Evolutionary conservation across 106 monocot species (phyloP), one percentile per base, ranked within the genome.

Genomic region (Agapanthus africanus): DNA sequence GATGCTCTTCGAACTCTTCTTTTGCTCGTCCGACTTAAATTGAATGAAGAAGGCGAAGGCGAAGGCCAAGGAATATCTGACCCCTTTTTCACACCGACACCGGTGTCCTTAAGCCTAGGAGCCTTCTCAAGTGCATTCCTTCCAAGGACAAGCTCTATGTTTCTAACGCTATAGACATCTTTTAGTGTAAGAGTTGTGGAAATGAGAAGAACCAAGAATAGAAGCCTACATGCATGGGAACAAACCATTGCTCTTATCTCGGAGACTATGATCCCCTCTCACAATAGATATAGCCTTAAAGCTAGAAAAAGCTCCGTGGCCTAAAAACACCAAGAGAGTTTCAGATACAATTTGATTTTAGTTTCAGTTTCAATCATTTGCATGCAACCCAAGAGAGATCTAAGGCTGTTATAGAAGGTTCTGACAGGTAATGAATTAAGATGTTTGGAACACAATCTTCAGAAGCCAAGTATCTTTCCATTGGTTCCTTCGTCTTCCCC

Each of bases 391-490:
- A 79, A 72, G 71, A 37, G 49, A 76, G 78, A 62, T 78, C 57
- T 81, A 81, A 84, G 84, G 84, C 84, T 84, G 88, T 70, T 84
- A 81, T 84, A 79, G 88, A 88, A 88, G 88, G 74, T 86, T 90
- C 90, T 83, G 78, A 78, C 85, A 79, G 78, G 76, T 34, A 41
- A 81, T 83, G 79, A 77, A 83, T 79, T 81, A 86, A 86, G 86
- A 74, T 66, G 57, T 44, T 78, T 49, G 33, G 67, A 77, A 84
- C 83, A 82, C 73, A 32, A 49, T 79, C 79, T 70, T 79, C 71
- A 82, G 82, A 90, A 85, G 90, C 69, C 57, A 85, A 63, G 89
- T 69, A 87, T 92, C 85, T 85, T 91, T 82, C 31, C 40, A 82
- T 33, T 74, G 72, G 66, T 87, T 87, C n/a, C n/a, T n/a, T n/a